A percentile compares a stretch with the other conserved stretches of the same genome.
Evolutionary conservation across 1,284 basidiomycete species (phyloP).

Genomic region (Earliella scabrosa): DNA sequence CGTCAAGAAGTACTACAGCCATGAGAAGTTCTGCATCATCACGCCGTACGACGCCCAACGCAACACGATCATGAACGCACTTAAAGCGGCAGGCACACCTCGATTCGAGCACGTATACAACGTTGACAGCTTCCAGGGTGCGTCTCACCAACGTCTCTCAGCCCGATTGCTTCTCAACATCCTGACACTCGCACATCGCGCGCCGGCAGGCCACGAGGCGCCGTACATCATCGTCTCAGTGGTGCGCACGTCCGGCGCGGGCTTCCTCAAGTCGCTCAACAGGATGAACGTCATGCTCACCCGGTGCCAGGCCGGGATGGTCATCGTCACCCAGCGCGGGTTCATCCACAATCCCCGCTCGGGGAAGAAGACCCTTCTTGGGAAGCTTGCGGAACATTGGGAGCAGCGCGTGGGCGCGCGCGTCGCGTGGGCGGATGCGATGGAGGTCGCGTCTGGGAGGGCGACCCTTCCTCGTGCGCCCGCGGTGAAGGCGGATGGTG

Average conservation of each 20-base stretch:
- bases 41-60: constrained; percentile 76
- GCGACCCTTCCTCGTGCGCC: too few relatives aligned
- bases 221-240: constrained; percentile 64
- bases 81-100: constrained; percentile 47
- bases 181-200: too few relatives aligned
- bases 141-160: constrained; percentile 18
- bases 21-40: constrained; percentile 56
- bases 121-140: constrained; percentile 71
- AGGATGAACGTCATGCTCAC: constrained; percentile 71
- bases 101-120: constrained; percentile 60
- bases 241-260: constrained; percentile 60
- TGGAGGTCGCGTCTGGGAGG: too few relatives aligned
- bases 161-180: too few relatives aligned
- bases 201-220: constrained; percentile 35
- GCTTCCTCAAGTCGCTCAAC: constrained; percentile 59
- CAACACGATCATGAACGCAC: constrained; percentile 47
- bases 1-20: constrained; percentile 37
- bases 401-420: too few relatives aligned
- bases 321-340: constrained; percentile 27
- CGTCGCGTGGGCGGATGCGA: too few relatives aligned
- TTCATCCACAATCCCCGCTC: constrained; percentile 16
- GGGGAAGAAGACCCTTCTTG: constrained; percentile 16
- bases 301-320: constrained; percentile 26
- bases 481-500: too few relatives aligned
- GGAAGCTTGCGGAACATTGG: constrained; percentile 14